Base-by-base conservation (phyloP, 1,284 basidiomycete genomes). In the Lignosus rhinocerotis region DNA sequence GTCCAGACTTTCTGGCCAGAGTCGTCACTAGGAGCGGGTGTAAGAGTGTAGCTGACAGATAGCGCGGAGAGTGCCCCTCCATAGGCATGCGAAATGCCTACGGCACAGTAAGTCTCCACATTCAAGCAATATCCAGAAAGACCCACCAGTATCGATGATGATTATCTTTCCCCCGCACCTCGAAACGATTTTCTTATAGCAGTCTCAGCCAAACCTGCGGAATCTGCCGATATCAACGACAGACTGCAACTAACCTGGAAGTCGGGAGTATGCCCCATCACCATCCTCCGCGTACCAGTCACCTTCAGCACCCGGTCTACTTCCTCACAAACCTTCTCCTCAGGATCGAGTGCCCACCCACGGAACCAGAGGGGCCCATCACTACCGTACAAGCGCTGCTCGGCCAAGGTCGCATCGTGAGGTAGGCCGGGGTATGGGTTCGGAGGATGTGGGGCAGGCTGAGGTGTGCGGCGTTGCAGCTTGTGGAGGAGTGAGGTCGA, bases 221-320 rank as follows among this genome's bases (percentile, higher is more conserved):
- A 14, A 12, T 8, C 5, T 12, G 14, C 5, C 5, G 11, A 12
- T 39, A 39, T 14, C 7, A 6, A n/a, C 8, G 7, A 8, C n/a
- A 14, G 5, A 17, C 8, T 4, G 46, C 51, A 34, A 39, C 77
- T 19, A 64, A 86, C 88, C 65, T 88, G 81, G 68, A 96, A 93
- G 71, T 95, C 82, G 0, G 94, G 94, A 0, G 95, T 98, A 72
- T 98, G 95, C 0, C 95, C 95, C 90, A 96, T 95, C 44, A 98
- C 86, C 83, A 97, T 86, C 62, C 92, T 78, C 63, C 91, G 76
- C 19, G 90, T 94, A 1, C 92, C 92, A 0, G 90, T 88, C 72
- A 82, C 84, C 46, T 80, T 70, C 55, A 92, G 73, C 10, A 94
- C 87, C 21, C 78, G 76, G 57, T 90, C 86, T 0, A 93, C 92